These are phyloP conservation scores for Teratosphaeria viscida DNA, from an alignment of 2,329 filamentous ascomycete genomes.

Conservation along the genomic window DNA sequence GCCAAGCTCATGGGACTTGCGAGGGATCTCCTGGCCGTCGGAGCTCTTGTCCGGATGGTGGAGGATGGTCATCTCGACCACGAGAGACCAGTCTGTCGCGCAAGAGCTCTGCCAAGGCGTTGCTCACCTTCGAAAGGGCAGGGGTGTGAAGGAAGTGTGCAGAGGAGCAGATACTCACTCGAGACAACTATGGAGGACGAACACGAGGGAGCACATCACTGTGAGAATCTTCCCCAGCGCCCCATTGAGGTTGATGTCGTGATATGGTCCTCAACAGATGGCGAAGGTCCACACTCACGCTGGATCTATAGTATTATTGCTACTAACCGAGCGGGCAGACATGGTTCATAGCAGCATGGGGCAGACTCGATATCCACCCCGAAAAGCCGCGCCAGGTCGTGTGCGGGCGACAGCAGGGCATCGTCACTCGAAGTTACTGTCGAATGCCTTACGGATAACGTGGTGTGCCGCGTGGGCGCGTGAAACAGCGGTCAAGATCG, in stretches of 20 bases:
- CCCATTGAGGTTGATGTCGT: not conserved
- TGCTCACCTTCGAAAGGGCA: not conserved
- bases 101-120: not conserved
- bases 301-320: not conserved
- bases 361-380: not conserved
- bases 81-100: not conserved
- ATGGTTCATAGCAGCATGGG: not conserved
- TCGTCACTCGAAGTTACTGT: not conserved
- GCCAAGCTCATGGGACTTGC: not conserved
- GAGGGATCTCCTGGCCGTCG: not conserved
- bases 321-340: not conserved
- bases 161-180: not conserved
- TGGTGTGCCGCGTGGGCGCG: not conserved
- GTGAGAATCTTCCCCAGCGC: not conserved
- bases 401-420: not conserved
- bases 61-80: not conserved
- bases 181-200: not conserved
- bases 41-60: not conserved
- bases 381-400: not conserved
- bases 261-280: not conserved
- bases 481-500: not conserved
- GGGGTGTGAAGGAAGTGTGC: not conserved
- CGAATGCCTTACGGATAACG: not conserved
- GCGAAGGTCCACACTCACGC: not conserved
- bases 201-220: not conserved